Conservation (phyloP, 768 basidiomycete genomes). For the Antrodiella citrinella region DNA sequence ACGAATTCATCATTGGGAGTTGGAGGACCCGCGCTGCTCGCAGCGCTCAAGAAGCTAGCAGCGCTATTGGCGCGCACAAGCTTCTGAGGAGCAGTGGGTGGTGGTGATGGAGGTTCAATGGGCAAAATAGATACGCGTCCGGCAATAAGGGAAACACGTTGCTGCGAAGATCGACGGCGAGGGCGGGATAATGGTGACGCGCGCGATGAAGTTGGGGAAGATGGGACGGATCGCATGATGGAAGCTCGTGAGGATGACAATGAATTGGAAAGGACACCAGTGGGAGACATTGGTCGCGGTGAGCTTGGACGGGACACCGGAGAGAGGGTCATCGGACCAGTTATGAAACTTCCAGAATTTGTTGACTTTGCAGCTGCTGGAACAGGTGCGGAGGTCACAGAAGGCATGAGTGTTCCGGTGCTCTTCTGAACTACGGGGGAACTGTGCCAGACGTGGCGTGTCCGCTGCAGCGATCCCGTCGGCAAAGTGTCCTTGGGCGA, state of each 20-base stretch:
- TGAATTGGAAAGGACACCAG: conserved; percentile 8
- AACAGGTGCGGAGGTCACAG: conserved; percentile 11
- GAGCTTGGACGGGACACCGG: conserved; percentile 21
- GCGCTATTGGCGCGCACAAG: conserved; percentile 58
- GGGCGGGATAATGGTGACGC: conserved; percentile 53
- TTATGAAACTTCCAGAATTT: conserved; percentile 14
- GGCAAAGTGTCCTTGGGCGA: conserved; percentile 1
- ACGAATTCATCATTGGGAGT: conserved; percentile 39
- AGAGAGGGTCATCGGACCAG: conserved; percentile 18
- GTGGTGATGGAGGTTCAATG: conserved; percentile 63
- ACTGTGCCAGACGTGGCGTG: conserved; percentile 14
- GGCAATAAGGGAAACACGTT: conserved; percentile 76
- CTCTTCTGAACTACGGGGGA: conserved; percentile 13
- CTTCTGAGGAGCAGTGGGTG: conserved; percentile 51
- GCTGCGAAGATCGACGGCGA: conserved; percentile 73
- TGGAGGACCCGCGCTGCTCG: conserved; percentile 54
- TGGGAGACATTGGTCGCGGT: conserved; percentile 20
- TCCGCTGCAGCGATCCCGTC: conserved; percentile 7
- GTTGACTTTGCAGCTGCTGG: conserved; percentile 2
- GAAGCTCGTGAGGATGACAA: conserved; percentile 24
- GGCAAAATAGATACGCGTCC: conserved; percentile 74
- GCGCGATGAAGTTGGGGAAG: conserved; percentile 30
- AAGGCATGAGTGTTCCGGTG: conserved; percentile 7
- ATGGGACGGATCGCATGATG: conserved; percentile 24
- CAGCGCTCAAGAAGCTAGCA: conserved; percentile 54